Evolutionary conservation across 2,329 filamentous ascomycete species (phyloP).

Genomic region (Xylaria sp.): DNA sequence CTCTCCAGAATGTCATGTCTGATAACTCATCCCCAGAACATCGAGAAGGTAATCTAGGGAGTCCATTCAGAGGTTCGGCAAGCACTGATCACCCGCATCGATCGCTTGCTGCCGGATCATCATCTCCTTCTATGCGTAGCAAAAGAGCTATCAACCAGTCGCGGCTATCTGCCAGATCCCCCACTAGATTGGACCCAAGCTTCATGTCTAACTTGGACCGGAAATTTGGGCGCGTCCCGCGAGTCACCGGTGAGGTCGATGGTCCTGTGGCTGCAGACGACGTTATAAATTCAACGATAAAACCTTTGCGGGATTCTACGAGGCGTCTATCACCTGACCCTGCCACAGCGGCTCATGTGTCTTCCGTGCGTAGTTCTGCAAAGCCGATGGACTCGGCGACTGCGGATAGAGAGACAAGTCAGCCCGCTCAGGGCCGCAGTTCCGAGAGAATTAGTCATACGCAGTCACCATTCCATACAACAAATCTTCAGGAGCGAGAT

Average conservation of each 20-base stretch:
- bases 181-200: slow-evolving; percentile 39
- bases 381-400: slow-evolving; percentile 29
- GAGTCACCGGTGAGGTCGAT: slow-evolving; percentile 31
- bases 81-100: slow-evolving; percentile 46
- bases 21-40: slow-evolving; percentile 67
- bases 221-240: slow-evolving; percentile 32
- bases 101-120: slow-evolving; percentile 44
- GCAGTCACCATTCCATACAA: slow-evolving; percentile 32
- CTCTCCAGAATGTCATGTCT: slow-evolving; percentile 67
- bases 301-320: slow-evolving; percentile 27
- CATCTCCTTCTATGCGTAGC: slow-evolving; percentile 40
- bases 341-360: slow-evolving; percentile 8
- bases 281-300: slow-evolving; percentile 32
- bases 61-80: slow-evolving; percentile 62
- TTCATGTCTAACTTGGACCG: slow-evolving; percentile 40
- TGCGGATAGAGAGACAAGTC: slow-evolving; percentile 36
- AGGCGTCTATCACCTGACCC: slow-evolving; percentile 21
- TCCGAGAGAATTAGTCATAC: slow-evolving; percentile 33
- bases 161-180: slow-evolving; percentile 34
- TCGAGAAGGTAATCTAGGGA: slow-evolving; percentile 63
- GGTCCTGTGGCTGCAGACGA: slow-evolving; percentile 39
- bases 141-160: slow-evolving; percentile 30
- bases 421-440: slow-evolving; percentile 35
- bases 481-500: slow-evolving; percentile 36
- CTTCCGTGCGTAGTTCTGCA: slow-evolving; percentile 29